Evolutionary conservation across 345 rosid genomes (phyloP), one percentile per base, ranked within the genome.

Genomic region (Eutrema heterophyllum): DNA sequence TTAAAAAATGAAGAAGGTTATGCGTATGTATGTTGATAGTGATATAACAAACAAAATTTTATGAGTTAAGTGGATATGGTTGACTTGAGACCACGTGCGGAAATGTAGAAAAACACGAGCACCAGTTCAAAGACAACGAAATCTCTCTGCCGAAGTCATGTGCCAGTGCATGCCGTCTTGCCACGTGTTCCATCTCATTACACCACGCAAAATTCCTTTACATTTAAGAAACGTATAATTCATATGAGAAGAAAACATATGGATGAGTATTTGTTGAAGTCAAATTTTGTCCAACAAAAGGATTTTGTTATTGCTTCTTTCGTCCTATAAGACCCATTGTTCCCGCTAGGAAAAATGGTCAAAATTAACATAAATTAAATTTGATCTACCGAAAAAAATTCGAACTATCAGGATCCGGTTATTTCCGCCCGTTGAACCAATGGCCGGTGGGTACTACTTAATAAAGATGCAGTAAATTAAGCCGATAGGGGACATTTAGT

Each of bases 41-140:
- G n/a, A n/a, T 26, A 35, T 52, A 44, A 0, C 4, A 52, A 64
- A 36, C 63, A 54, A 44, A 54, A 73, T 2, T 6, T 7, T 4
- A 54, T 14, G 36, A 36, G 58, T 11, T 56, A 41, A 35, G 67
- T 74, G 73, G 73, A 67, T 67, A 67, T 26, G 56, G 74, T 75
- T 75, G 69, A 75, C 73, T 75, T 50, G 74, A 68, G 69, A 68
- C 33, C 74, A 75, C 79, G 79, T 75, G 79, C 74, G 56, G 33
- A 48, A 60, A 61, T 43, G 57, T 52, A 18, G 55, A 32, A 60
- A 55, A 75, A 53, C 74, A 75, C 64, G 56, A 68, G 73, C 67
- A 75, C 63, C 63, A 68, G 68, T 75, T 59, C 69, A 52, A 61
- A 75, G 79, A 68, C 79, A 75, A 60, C 79, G 50, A 75, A 75